Evolutionary conservation across 2,329 filamentous ascomycete genomes (phyloP), one percentile per base, ranked within the genome.

Genomic region (Acrodontium crateriforme): DNA sequence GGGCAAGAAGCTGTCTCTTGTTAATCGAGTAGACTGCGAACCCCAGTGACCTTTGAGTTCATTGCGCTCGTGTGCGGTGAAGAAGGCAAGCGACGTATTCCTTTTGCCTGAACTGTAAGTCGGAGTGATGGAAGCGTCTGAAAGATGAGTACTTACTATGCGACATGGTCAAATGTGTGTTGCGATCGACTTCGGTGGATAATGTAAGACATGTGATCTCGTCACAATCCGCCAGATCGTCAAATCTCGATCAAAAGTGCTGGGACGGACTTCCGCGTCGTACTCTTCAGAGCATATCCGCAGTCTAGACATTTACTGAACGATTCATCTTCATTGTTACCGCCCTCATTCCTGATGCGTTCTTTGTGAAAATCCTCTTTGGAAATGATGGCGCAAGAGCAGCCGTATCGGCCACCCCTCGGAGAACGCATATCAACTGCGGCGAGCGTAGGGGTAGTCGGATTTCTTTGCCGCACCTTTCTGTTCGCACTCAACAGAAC

Each of bases 1-100:
- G 4, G 83, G 77, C 8, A 95, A 72, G 55, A 93, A 95, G 31
- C 81, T 89, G 50, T 95, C 89, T 47, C 87, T 78, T 13, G 71
- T 75, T 18, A 95, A 73, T 28, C 83, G 79, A n/a, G 84, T 83
- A 28, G 78, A 74, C 40, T 77, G 80, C 6, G 77, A 72, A 42
- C 77, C 74, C 84, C 89, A 95, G 42, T 74, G 73, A 11, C 71
- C 69, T 47, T 84, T 82, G 35, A 92, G 78, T 27, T 87, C 70
- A 28, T 71, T 69, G 41, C 89, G 77, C 60, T 95, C 89, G 59
- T 94, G 74, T 14, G 83, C 76, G 18, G 89, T 95, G 64, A 95
- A 95, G 56, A 94, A 84, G 22, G 84, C 76, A 24, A 87, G 74
- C 24, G 82, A 87, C 24, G 84, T 92, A 59, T 94, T 93, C 45